Percentiles rank a stretch among this genome's conserved stretches.
These are phyloP conservation scores for Yamadazyma blattariae DNA, from an alignment of 1,139 yeast genomes.

Conservation along the genomic window DNA sequence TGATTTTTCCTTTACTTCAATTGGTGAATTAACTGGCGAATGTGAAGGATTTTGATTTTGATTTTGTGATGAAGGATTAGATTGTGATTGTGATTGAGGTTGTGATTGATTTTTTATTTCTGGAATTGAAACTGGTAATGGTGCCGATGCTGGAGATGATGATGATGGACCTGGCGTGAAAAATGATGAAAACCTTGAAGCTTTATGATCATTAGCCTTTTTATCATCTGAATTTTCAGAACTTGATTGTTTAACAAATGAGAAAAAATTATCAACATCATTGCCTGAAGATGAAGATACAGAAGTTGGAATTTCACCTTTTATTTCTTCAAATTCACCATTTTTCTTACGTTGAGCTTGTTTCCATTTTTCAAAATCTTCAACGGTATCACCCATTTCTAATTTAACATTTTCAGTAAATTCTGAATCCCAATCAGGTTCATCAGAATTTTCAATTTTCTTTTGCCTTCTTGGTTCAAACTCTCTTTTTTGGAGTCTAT, in stretches of 20 bases:
- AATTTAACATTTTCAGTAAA: slow-evolving; percentile 31
- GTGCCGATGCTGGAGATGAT: slow-evolving; percentile 5
- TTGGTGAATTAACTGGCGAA: no score
- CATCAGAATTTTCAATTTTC: slow-evolving; percentile 35
- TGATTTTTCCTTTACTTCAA: slow-evolving; percentile 3
- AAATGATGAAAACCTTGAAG: slow-evolving; percentile 49
- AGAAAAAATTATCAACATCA: slow-evolving; percentile 53
- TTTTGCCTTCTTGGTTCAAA: slow-evolving; percentile 11
- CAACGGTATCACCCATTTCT: slow-evolving; percentile 57
- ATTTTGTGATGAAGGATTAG: slow-evolving; percentile 8
- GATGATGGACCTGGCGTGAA: slow-evolving; percentile 20
- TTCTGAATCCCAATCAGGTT: slow-evolving; percentile 53
- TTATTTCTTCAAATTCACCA: slow-evolving; percentile 20
- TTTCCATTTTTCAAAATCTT: slow-evolving; percentile 73
- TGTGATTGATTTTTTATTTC: slow-evolving; percentile 1
- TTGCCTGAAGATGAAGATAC: slow-evolving; percentile 19
- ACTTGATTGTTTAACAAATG: slow-evolving; percentile 37
- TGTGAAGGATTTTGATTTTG: no score
- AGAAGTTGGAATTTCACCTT: slow-evolving; percentile 1
- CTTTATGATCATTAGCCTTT: slow-evolving; percentile 19
- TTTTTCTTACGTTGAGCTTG: slow-evolving; percentile 41
- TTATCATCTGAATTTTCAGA: slow-evolving; percentile 11
- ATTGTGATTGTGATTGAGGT: slow-evolving; percentile 1
- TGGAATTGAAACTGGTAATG: background rate
- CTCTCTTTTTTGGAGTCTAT: slow-evolving; percentile 6